Percentiles rank a stretch among this genome's conserved stretches.
phyloP scores from a whole-genome alignment of 306 rosid genomes.

The Citrullus colocynthis region DNA sequence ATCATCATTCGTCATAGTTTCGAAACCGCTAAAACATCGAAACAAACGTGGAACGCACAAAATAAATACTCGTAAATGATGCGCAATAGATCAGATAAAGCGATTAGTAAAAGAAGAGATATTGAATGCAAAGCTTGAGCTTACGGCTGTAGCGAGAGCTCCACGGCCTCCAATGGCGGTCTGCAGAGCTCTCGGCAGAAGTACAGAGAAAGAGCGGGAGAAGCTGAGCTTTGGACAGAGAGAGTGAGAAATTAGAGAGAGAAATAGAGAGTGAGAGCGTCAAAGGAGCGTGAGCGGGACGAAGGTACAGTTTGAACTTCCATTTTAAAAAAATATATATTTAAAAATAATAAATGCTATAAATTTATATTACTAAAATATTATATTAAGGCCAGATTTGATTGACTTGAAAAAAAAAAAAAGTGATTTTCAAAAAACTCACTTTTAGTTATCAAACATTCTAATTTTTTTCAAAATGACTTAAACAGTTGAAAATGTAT shows the following conservation, averaged over 20 bases:
- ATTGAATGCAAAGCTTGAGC: constrained; percentile 1
- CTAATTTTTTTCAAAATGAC: too few relatives aligned
- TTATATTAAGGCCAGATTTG: too few relatives aligned
- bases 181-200: constrained; percentile 10
- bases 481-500: too few relatives aligned
- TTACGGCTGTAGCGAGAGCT: constrained; percentile 29
- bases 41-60: constrained; percentile 2
- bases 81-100: not conserved
- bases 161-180: constrained; percentile 15
- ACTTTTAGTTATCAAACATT: too few relatives aligned
- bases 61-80: not conserved
- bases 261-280: not conserved
- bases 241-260: not conserved
- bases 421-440: too few relatives aligned
- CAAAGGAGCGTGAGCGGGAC: constrained; percentile 51
- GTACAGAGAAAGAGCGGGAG: constrained; percentile 4
- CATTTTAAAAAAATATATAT: constrained; percentile 5
- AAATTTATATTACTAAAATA: not conserved
- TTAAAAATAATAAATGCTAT: not conserved
- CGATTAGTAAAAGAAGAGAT: not conserved
- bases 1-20: not conserved
- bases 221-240: not conserved
- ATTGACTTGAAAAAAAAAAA: too few relatives aligned
- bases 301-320: constrained; percentile 47
- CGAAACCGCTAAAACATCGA: constrained; percentile 5